Evolutionary conservation across 148 eudicot species (phyloP), one percentile per base, ranked within the genome.

Genomic region (Dysphania ambrosioides): DNA sequence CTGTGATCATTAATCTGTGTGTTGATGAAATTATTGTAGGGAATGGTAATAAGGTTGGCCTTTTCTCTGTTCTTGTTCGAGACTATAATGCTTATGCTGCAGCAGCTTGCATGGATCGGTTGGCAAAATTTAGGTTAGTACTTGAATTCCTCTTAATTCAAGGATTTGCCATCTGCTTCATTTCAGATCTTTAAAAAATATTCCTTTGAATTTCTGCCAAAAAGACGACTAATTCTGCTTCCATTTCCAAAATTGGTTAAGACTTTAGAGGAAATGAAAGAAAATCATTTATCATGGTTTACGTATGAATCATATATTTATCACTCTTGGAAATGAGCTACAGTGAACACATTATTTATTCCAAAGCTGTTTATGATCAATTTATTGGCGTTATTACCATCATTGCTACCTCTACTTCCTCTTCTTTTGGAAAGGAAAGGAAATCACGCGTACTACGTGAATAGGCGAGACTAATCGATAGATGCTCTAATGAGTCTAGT

Each of bases 31-130:
- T 30, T 49, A 32, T 57, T 76, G 60, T 62, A 93, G 98, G 98
- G 71, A 93, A 87, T 76, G 98, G 98, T 71, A 93, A 89, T 76
- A 93, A 91, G 80, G 91, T 83, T 78, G 98, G 98, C 15, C 88
- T 93, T 62, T 93, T 89, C 77, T 88, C 98, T 18, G 86, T 93
- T 79, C 98, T 93, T 79, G 86, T 91, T 73, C 90, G 94, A 78
- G 98, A 93, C 78, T 93, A 91, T 76, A 85, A 76, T 78, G 75
- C 90, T 62, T 86, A 93, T 89, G 97, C 92, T 51, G 95, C 98
- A 83, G 88, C 98, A 74, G 84, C 85, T 63, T 91, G 98, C 80
- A 93, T 93, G 98, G 89, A 91, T 76, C 92, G 95, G 29, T 79
- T 93, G 65, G 98, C 98, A 36, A 91, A 93, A 86, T 72, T 91